These are phyloP conservation scores for Penicillium cinerascens DNA, from an alignment of 495 filamentous ascomycete species.

Conservation along the genomic window DNA sequence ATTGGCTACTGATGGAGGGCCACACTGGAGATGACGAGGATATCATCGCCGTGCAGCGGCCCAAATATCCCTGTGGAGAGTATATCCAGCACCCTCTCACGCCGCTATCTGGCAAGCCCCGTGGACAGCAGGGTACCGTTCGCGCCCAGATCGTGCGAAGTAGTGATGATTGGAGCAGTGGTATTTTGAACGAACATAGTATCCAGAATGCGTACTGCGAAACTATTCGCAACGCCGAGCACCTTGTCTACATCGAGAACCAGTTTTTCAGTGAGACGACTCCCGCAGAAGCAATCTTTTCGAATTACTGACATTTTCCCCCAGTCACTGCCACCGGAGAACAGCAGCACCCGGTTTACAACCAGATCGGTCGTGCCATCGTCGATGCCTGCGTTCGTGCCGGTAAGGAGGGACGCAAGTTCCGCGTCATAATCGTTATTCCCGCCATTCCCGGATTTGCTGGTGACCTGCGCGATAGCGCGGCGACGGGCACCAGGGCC, in stretches of 20 bases:
- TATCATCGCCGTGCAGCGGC: constrained; percentile 80
- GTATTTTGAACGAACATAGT: constrained; percentile 81
- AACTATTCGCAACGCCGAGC: constrained; percentile 76
- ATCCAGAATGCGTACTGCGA: constrained; percentile 92
- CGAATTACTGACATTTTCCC: constrained; percentile 7
- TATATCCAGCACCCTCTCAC: constrained; percentile 79
- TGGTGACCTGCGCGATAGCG: constrained; percentile 78
- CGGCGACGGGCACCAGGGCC: constrained; percentile 79
- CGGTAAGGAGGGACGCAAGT: constrained; percentile 80
- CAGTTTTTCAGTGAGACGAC: constrained; percentile 76
- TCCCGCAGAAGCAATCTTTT: background rate
- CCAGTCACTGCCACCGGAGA: constrained; percentile 84
- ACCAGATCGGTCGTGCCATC: constrained; percentile 80
- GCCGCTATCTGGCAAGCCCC: constrained; percentile 52
- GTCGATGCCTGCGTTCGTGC: constrained; percentile 85
- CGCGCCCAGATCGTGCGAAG: constrained; percentile 82
- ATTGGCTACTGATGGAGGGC: constrained; percentile 82
- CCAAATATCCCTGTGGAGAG: constrained; percentile 79
- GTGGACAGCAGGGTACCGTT: constrained; percentile 64
- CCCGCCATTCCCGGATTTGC: constrained; percentile 92
- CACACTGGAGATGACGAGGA: constrained; percentile 76
- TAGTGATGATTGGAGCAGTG: constrained; percentile 92
- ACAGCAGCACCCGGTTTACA: constrained; percentile 78
- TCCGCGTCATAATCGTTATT: constrained; percentile 84
- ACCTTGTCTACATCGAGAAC: constrained; percentile 96